Conservation (phyloP, 139 green algal genomes). For the Diplosphaera chodatii region DNA sequence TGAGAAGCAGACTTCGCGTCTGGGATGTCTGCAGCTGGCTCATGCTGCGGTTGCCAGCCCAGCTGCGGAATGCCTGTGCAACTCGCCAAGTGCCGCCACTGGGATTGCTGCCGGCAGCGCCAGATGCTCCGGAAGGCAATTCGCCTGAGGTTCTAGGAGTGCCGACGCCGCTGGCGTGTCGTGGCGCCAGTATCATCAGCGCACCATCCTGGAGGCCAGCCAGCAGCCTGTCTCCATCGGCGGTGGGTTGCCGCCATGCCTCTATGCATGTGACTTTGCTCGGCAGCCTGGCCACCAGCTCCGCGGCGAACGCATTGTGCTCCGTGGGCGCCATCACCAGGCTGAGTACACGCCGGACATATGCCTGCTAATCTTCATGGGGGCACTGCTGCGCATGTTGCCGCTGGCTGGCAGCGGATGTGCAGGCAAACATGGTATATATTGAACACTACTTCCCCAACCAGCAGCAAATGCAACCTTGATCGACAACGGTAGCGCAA, state of each 20-base stretch:
- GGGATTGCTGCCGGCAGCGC: too few species aligned
- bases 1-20: conserved; percentile 7
- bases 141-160: too few species aligned
- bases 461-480: too few species aligned
- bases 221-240: conserved; percentile 12
- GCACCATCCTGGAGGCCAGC: conserved; percentile 32
- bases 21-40: background rate
- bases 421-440: too few species aligned
- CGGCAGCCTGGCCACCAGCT: background rate
- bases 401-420: too few species aligned
- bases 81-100: conserved; percentile 22
- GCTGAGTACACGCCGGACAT: too few species aligned
- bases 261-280: background rate
- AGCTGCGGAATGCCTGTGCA: conserved; percentile 3
- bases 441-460: too few species aligned
- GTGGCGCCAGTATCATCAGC: conserved; percentile 24
- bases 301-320: background rate
- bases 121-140: too few species aligned
- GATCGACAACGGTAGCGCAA: too few species aligned
- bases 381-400: too few species aligned
- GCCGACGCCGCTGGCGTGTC: background rate
- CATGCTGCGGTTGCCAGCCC: conserved; percentile 5
- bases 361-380: too few species aligned
- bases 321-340: background rate
- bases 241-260: conserved; percentile 8